Percentiles rank a stretch among this genome's conserved stretches.
Conservation (phyloP, 148 eudicot genomes). For the Rhododendron ovatum region DNA sequence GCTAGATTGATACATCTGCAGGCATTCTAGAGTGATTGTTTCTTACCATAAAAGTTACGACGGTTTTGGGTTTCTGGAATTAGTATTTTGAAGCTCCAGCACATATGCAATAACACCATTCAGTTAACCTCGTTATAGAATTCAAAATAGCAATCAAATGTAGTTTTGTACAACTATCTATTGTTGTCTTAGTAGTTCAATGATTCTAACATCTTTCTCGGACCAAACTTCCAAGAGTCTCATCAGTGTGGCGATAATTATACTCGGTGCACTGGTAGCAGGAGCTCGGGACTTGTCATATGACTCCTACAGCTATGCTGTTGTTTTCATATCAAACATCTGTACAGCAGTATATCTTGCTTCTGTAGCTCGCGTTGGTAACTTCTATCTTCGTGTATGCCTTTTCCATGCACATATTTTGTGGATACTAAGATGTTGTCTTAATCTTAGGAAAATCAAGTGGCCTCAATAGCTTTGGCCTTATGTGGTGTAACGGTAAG, state of each 20-base stretch:
- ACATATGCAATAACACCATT: not conserved
- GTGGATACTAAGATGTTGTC: not conserved
- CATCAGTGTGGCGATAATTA: constrained; percentile 56
- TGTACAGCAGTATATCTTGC: constrained; percentile 59
- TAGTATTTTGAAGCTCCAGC: not conserved
- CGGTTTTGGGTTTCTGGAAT: not conserved
- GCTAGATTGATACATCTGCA: not conserved
- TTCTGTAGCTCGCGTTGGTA: constrained; percentile 57
- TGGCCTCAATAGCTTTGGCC: constrained; percentile 53
- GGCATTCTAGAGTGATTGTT: not conserved
- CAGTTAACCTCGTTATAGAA: not conserved
- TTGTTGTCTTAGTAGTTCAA: not conserved
- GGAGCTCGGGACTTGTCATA: constrained; percentile 62
- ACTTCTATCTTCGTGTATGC: not conserved
- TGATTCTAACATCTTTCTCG: constrained; percentile 21
- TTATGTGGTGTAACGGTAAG: constrained; percentile 61
- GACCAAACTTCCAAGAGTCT: constrained; percentile 18
- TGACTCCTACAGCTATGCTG: constrained; percentile 44
- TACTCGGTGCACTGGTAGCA: constrained; percentile 60
- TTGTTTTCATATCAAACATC: constrained; percentile 47
- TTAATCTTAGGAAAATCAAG: constrained; percentile 43
- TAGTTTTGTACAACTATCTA: not conserved
- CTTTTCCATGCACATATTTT: constrained; percentile 2
- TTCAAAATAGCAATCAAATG: not conserved
- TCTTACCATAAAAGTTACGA: not conserved